These are phyloP conservation scores for Lolium rigidum DNA, from an alignment of 176 grass and related monocot genomes.

Conservation along the genomic window DNA sequence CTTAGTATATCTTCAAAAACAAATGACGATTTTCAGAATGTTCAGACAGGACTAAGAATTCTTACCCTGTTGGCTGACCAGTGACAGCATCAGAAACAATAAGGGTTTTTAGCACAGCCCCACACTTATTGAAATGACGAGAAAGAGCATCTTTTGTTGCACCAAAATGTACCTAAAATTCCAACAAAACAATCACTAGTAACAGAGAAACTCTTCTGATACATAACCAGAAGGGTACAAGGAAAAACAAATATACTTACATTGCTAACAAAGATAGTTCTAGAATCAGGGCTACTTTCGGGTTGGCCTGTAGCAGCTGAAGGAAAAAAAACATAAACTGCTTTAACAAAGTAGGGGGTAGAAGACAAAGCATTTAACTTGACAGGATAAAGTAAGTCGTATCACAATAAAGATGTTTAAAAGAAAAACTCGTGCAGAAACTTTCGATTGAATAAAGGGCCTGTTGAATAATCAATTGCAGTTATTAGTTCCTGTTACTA, in stretches of 20 bases:
- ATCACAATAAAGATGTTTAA: constrained; percentile 17
- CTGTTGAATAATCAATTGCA: neutral
- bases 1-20: constrained; percentile 19
- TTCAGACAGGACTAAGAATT: constrained; percentile 25
- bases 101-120: constrained; percentile 84
- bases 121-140: constrained; percentile 95
- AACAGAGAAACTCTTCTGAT: constrained; percentile 24
- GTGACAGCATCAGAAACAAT: constrained; percentile 77
- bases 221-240: constrained; percentile 14
- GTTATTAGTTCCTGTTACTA: constrained; percentile 4
- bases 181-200: constrained; percentile 34
- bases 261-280: constrained; percentile 78
- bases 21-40: constrained; percentile 21
- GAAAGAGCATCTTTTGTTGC: constrained; percentile 94
- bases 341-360: constrained; percentile 5
- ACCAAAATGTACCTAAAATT: constrained; percentile 75
- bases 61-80: constrained; percentile 92
- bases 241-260: constrained; percentile 49
- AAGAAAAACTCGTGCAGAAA: neutral
- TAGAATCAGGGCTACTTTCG: constrained; percentile 57
- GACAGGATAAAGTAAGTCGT: neutral
- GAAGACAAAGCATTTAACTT: constrained; percentile 30
- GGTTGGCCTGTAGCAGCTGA: constrained; percentile 55
- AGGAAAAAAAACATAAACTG: constrained; percentile 5
- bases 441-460: neutral